Percentiles rank a stretch among this genome's conserved stretches.
Conservation (phyloP, 1,284 basidiomycete species). For the Cutaneotrichosporon cutaneum region DNA sequence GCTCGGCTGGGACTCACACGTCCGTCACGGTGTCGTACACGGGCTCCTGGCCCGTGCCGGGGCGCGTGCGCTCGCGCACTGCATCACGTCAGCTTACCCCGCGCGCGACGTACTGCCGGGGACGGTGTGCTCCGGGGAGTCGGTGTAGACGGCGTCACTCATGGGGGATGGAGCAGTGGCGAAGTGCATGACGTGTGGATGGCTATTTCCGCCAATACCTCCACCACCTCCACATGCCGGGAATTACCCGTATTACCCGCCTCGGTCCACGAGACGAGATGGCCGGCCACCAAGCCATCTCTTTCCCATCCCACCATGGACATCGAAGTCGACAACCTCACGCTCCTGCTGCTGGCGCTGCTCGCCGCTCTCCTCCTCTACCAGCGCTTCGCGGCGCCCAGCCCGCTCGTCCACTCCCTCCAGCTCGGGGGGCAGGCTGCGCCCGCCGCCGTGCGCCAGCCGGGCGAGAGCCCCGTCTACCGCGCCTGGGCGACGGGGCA, state of each 20-base stretch:
- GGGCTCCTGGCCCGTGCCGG: constrained; percentile 41
- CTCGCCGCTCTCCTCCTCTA: constrained; percentile 41
- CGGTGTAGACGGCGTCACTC: constrained; percentile 30
- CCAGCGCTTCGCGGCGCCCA: constrained; percentile 43
- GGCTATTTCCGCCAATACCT: background rate
- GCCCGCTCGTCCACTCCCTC: constrained; percentile 50
- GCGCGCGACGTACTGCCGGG: constrained; percentile 32
- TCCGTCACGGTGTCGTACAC: constrained; percentile 40
- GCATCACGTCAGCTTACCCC: constrained; percentile 9
- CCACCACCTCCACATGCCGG: background rate
- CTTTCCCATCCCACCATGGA: constrained; percentile 9
- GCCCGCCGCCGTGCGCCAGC: constrained; percentile 40
- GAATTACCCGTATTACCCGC: no score
- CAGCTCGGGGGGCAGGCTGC: constrained; percentile 52
- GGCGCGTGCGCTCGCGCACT: constrained; percentile 36
- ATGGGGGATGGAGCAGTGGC: background rate
- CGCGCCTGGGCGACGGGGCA: constrained; percentile 52
- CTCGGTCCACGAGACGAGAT: no score
- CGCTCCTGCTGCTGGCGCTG: constrained; percentile 41
- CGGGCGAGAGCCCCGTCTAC: constrained; percentile 48
- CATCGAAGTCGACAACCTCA: constrained; percentile 47
- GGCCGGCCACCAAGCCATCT: background rate
- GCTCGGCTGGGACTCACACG: constrained; percentile 14
- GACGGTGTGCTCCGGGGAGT: constrained; percentile 28
- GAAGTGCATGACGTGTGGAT: background rate